Conservation (phyloP, 2,329 filamentous ascomycete species). For the Stagonosporopsis cucurbitacearum region DNA sequence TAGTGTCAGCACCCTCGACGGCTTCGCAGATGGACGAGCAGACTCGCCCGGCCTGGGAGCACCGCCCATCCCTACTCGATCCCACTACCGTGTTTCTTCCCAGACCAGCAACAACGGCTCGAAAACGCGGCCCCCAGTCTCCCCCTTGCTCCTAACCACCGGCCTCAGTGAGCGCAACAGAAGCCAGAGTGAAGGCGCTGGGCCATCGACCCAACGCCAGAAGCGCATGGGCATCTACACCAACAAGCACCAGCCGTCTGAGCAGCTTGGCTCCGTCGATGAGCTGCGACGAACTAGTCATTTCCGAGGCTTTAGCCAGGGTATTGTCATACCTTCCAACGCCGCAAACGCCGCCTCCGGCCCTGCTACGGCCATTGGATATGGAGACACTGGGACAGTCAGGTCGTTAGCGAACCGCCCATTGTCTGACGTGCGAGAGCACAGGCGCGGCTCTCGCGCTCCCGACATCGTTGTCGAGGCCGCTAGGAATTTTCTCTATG, state of each 20-base stretch:
- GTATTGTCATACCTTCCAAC: slow-evolving; percentile 53
- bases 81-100: slow-evolving; percentile 78
- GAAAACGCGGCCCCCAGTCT: slow-evolving; percentile 73
- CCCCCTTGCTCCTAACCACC: slow-evolving; percentile 72
- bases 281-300: slow-evolving; percentile 61
- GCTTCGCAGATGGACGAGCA: slow-evolving; percentile 53
- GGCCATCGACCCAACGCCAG: slow-evolving; percentile 58
- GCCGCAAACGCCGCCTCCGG: slow-evolving; percentile 38
- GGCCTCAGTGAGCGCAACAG: slow-evolving; percentile 68
- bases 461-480: slow-evolving; percentile 61
- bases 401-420: slow-evolving; percentile 53
- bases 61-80: slow-evolving; percentile 79
- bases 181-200: slow-evolving; percentile 67
- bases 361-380: slow-evolving; percentile 42
- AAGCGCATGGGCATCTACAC: slow-evolving; percentile 68
- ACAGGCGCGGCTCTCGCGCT: slow-evolving; percentile 56
- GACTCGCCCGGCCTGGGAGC: slow-evolving; percentile 50
- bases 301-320: slow-evolving; percentile 64
- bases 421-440: slow-evolving; percentile 64
- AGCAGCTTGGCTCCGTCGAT: slow-evolving; percentile 58
- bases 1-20: slow-evolving; percentile 70
- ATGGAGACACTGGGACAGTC: slow-evolving; percentile 45
- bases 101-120: slow-evolving; percentile 65
- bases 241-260: slow-evolving; percentile 58
- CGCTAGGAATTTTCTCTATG: slow-evolving; percentile 62